Evolutionary conservation across 805 yeast genomes (phyloP).

Genomic region (Kregervanrija delftensis): DNA sequence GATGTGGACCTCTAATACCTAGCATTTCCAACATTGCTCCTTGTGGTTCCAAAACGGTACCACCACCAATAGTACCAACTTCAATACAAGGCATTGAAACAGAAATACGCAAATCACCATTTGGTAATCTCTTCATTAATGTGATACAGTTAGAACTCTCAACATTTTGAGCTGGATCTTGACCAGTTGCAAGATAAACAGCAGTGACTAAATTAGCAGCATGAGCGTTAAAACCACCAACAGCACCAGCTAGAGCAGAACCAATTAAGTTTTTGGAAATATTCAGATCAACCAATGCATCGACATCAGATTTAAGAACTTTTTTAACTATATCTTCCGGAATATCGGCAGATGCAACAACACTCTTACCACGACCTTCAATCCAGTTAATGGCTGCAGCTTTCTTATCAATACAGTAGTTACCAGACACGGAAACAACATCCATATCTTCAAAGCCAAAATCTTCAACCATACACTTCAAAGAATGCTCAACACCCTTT

Average conservation of each 20-base stretch:
- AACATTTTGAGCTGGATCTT: constrained; percentile 99
- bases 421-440: constrained; percentile 89
- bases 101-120: constrained; percentile 80
- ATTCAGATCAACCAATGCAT: constrained; percentile 85
- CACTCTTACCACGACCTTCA: constrained; percentile 97
- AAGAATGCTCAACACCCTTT: constrained; percentile 88
- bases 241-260: constrained; percentile 96
- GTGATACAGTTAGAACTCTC: constrained; percentile 98
- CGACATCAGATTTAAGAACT: constrained; percentile 87
- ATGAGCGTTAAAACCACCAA: constrained; percentile 98
- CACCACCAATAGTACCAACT: constrained; percentile 99
- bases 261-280: constrained; percentile 87
- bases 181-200: constrained; percentile 90
- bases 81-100: constrained; percentile 99
- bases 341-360: constrained; percentile 91
- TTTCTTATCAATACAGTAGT: constrained; percentile 95
- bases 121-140: constrained; percentile 67
- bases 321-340: constrained; percentile 75
- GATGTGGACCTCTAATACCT: constrained; percentile 95
- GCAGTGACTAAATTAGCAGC: constrained; percentile 97
- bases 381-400: constrained; percentile 99
- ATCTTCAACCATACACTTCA: constrained; percentile 77
- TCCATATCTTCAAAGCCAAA: constrained; percentile 94
- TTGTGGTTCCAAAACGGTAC: constrained; percentile 96
- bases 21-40: constrained; percentile 90